Conservation (phyloP, 768 basidiomycete species). For the Phylloporus rhodoxanthus region DNA sequence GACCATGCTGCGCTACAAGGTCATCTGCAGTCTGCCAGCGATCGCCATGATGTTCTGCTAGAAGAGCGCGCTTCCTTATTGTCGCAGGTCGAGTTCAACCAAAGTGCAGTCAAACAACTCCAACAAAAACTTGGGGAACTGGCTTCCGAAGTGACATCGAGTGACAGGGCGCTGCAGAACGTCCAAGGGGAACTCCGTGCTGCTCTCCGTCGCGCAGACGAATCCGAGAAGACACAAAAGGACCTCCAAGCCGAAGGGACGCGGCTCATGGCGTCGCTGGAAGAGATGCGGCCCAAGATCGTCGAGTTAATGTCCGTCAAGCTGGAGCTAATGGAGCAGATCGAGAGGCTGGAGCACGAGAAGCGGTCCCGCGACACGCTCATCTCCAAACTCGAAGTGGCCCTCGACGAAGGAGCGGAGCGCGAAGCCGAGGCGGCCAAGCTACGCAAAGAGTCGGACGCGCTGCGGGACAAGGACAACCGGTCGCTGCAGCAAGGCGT, state of each 20-base stretch:
- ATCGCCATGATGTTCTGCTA: slow-evolving; percentile 42
- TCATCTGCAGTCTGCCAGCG: slow-evolving; percentile 39
- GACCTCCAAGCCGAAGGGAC: slow-evolving; percentile 74
- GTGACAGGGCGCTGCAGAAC: slow-evolving; percentile 52
- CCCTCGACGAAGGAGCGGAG: slow-evolving; percentile 49
- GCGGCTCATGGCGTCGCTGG: slow-evolving; percentile 71
- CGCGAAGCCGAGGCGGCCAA: slow-evolving; percentile 43
- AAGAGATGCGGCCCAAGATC: slow-evolving; percentile 83
- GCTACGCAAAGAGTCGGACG: slow-evolving; percentile 40
- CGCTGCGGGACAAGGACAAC: slow-evolving; percentile 49
- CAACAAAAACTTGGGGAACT: slow-evolving; percentile 56
- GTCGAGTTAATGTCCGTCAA: slow-evolving; percentile 72
- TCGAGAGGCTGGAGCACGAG: slow-evolving; percentile 49
- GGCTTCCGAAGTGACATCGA: slow-evolving; percentile 46
- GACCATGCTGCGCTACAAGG: slow-evolving; percentile 35
- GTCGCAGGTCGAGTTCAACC: slow-evolving; percentile 40
- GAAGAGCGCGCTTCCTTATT: slow-evolving; percentile 49
- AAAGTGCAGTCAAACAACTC: slow-evolving; percentile 44
- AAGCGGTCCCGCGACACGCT: slow-evolving; percentile 50
- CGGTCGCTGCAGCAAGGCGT: slow-evolving; percentile 43
- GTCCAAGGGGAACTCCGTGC: slow-evolving; percentile 60
- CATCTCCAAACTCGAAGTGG: slow-evolving; percentile 58
- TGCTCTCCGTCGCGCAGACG: slow-evolving; percentile 63
- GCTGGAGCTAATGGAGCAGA: slow-evolving; percentile 60
- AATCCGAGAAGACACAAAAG: slow-evolving; percentile 65